Percentiles rank a stretch among this genome's conserved stretches.
phyloP scores from a whole-genome alignment of 441 rosid species.

The Gossypium lobatum region DNA sequence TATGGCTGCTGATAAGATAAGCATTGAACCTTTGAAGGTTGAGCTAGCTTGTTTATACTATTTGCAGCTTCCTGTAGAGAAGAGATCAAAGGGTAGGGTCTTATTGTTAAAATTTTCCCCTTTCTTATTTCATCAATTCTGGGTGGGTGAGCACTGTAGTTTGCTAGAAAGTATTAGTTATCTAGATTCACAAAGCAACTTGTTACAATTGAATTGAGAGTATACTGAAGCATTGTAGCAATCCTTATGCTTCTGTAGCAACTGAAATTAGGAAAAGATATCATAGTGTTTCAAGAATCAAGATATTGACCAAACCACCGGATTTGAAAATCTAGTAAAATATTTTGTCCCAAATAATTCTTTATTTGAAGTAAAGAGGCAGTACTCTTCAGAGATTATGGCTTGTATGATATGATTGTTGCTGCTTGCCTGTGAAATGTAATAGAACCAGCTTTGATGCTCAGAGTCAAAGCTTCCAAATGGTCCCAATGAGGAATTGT shows the following conservation, averaged over 20 bases:
- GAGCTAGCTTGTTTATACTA: conserved; percentile 83
- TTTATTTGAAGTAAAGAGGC: background rate
- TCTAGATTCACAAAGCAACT: conserved; percentile 5
- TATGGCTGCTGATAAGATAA: conserved; percentile 28
- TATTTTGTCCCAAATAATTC: background rate
- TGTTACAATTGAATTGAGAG: background rate
- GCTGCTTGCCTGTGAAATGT: conserved; percentile 3
- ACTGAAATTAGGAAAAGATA: background rate
- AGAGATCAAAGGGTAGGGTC: conserved; percentile 67
- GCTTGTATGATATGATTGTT: background rate
- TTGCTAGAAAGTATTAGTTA: background rate
- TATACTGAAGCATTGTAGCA: background rate
- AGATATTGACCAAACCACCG: background rate
- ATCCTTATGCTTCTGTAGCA: background rate
- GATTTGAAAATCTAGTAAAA: background rate
- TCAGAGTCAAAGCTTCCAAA: background rate
- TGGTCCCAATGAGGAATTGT: background rate
- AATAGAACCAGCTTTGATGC: background rate
- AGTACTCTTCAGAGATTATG: background rate
- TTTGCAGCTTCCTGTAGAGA: conserved; percentile 67
- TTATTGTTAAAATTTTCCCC: background rate
- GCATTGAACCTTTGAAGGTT: conserved; percentile 58
- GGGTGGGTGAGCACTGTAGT: background rate
- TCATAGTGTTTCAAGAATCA: background rate
- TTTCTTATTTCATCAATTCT: conserved; percentile 6